Percentiles rank a stretch among this genome's conserved stretches.
Conservation (phyloP, 371 early-diverging fungal species). For the Mortierella sp. region DNA sequence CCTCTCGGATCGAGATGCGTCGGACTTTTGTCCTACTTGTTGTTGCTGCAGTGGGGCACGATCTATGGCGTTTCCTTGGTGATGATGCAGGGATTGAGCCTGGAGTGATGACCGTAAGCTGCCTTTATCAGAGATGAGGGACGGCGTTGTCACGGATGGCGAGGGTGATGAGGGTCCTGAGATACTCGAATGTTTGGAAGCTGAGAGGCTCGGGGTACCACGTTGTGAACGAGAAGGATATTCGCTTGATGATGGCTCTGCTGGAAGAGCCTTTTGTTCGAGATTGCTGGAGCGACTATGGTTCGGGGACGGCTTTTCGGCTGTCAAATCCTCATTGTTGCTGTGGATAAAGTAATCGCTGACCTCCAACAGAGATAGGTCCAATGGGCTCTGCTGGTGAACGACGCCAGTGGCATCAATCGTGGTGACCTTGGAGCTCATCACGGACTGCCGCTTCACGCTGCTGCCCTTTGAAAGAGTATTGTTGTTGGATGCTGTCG, state of each 20-base stretch:
- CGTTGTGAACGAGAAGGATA: constrained; percentile 27
- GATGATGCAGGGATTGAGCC: constrained; percentile 18
- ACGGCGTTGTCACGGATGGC: constrained; percentile 24
- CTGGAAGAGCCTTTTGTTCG: no score
- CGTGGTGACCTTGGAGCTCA: constrained; percentile 28
- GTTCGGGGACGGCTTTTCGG: constrained; percentile 5
- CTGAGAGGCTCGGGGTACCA: constrained; percentile 26
- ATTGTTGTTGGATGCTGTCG: no score
- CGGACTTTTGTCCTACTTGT: constrained; percentile 7
- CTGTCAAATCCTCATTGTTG: constrained; percentile 6
- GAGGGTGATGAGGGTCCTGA: constrained; percentile 28
- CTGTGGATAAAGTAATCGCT: constrained; percentile 22
- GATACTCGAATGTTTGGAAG: constrained; percentile 10
- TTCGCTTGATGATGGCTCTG: no score
- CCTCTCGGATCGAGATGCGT: constrained; percentile 16
- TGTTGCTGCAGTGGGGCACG: constrained; percentile 13
- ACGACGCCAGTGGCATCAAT: constrained; percentile 29
- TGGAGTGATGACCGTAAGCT: constrained; percentile 16
- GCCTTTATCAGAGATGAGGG: constrained; percentile 25
- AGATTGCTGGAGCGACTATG: constrained; percentile 1
- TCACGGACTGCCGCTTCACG: constrained; percentile 4
- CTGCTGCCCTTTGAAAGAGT: background rate
- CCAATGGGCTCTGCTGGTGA: constrained; percentile 16
- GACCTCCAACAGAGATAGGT: constrained; percentile 18
- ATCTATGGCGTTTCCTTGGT: background rate